A percentile compares a stretch with the other conserved stretches of the same genome.
Evolutionary conservation across 352 stramenopile genomes (phyloP).

Genomic region (Phytopythium chamaehyphon): DNA sequence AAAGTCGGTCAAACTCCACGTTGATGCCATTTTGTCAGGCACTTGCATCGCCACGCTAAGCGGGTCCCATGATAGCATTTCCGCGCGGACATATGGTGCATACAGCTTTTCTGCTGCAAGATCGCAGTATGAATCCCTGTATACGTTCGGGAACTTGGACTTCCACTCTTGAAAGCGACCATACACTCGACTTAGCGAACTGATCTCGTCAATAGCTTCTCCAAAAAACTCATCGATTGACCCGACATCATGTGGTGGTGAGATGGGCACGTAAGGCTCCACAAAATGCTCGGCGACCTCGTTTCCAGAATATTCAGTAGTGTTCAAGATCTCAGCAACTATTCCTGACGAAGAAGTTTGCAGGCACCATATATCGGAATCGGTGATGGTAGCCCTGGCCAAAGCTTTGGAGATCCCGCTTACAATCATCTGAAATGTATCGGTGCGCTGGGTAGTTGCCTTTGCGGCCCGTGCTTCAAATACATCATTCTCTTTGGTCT

Average conservation of each 20-base stretch:
- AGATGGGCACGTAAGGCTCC: slow-evolving; percentile 18
- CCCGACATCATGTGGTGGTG: neutral
- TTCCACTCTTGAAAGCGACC: slow-evolving; percentile 71
- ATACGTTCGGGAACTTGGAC: slow-evolving; percentile 60
- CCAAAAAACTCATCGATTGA: slow-evolving; percentile 36
- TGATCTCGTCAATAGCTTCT: slow-evolving; percentile 69
- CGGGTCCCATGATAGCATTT: slow-evolving; percentile 67
- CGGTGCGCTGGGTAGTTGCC: neutral
- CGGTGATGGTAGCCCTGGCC: neutral
- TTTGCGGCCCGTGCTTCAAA: slow-evolving; percentile 13
- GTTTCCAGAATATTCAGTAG: neutral
- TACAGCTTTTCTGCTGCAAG: slow-evolving; percentile 58
- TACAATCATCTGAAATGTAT: neutral
- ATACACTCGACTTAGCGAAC: slow-evolving; percentile 52
- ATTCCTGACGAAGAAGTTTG: too few species aligned
- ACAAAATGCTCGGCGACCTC: slow-evolving; percentile 22
- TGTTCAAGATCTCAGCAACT: too few species aligned
- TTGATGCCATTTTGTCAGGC: slow-evolving; percentile 4
- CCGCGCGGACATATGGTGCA: slow-evolving; percentile 53
- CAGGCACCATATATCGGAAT: slow-evolving; percentile 9
- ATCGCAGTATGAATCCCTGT: slow-evolving; percentile 60
- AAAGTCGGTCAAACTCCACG: slow-evolving; percentile 37
- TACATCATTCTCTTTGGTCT: slow-evolving; percentile 36
- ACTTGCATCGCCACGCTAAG: slow-evolving; percentile 22
- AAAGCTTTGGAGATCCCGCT: neutral